Conservation (phyloP, 2,329 filamentous ascomycete genomes). For the Reticulascus tulasneorum region DNA sequence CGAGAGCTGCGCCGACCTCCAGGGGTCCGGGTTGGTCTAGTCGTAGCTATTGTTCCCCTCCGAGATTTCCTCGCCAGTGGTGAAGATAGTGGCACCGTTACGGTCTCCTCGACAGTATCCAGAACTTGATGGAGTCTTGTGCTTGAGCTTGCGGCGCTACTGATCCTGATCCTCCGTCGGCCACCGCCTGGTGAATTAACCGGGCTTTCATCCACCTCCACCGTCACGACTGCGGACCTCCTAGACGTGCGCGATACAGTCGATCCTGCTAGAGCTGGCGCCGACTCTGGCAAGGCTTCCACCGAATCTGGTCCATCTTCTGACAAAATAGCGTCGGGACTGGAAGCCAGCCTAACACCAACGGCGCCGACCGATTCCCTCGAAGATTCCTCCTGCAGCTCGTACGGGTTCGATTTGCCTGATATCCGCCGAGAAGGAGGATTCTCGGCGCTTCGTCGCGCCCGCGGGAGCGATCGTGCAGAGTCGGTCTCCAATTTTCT, state of each 20-base stretch:
- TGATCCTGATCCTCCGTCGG: constrained; percentile 34
- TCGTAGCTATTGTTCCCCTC: constrained; percentile 25
- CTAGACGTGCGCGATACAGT: constrained; percentile 5
- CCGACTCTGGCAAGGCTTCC: constrained; percentile 8
- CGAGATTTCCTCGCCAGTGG: constrained; percentile 40
- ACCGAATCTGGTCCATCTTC: background rate
- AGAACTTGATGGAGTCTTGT: constrained; percentile 39
- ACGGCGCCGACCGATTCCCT: constrained; percentile 18
- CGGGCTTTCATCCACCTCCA: constrained; percentile 52
- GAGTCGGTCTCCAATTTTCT: constrained; percentile 26
- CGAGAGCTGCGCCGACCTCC: constrained; percentile 17
- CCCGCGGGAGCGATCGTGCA: background rate
- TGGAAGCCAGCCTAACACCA: constrained; percentile 2
- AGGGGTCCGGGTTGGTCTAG: constrained; percentile 23
- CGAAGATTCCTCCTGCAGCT: constrained; percentile 23
- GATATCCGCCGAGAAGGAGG: background rate
- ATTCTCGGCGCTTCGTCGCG: constrained; percentile 11
- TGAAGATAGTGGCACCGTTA: constrained; percentile 31
- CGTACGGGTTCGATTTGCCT: constrained; percentile 20
- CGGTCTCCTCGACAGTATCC: constrained; percentile 21
- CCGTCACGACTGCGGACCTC: constrained; percentile 15
- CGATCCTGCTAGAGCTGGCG: constrained; percentile 6
- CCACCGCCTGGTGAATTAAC: constrained; percentile 53
- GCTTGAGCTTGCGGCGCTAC: constrained; percentile 33
- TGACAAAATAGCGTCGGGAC: constrained; percentile 12